phyloP scores from a whole-genome alignment of 2,329 filamentous ascomycete species.

The Penicillium sp. region DNA sequence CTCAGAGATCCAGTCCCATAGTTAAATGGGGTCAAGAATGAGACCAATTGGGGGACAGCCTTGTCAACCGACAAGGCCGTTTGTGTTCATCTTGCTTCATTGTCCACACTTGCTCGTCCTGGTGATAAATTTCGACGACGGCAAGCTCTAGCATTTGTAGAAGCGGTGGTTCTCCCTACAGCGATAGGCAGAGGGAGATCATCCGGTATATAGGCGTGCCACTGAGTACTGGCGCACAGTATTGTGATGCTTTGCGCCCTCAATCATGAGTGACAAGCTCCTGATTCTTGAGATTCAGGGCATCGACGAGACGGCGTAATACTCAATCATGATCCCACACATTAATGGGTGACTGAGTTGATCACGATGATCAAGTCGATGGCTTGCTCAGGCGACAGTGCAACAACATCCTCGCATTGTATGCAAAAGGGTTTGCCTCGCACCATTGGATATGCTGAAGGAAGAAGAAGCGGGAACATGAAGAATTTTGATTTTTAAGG shows the following conservation, averaged over 20 bases:
- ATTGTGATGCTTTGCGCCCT: neutral
- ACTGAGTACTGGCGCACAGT: neutral
- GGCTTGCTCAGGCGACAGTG: neutral
- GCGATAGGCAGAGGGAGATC: constrained; percentile 13
- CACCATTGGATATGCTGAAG: neutral
- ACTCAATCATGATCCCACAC: constrained; percentile 19
- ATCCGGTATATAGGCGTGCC: neutral
- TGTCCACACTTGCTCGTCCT: constrained; percentile 64
- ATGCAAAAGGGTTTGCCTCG: neutral
- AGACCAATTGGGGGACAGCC: constrained; percentile 46
- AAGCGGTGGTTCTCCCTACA: constrained; percentile 42
- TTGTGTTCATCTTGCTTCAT: constrained; percentile 60
- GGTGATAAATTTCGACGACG: constrained; percentile 54
- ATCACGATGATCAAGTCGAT: constrained; percentile 6
- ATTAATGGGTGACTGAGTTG: constrained; percentile 25
- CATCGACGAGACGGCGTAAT: neutral
- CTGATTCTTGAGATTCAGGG: neutral
- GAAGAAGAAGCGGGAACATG: neutral
- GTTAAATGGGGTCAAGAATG: constrained; percentile 53
- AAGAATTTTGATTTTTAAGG: constrained; percentile 30
- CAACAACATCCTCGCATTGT: neutral
- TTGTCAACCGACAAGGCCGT: constrained; percentile 32
- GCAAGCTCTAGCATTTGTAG: constrained; percentile 63
- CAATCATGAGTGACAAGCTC: neutral
- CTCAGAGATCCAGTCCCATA: constrained; percentile 53